These are phyloP conservation scores for Ilex asprella DNA, from an alignment of 257 asterid genomes.

Conservation along the genomic window DNA sequence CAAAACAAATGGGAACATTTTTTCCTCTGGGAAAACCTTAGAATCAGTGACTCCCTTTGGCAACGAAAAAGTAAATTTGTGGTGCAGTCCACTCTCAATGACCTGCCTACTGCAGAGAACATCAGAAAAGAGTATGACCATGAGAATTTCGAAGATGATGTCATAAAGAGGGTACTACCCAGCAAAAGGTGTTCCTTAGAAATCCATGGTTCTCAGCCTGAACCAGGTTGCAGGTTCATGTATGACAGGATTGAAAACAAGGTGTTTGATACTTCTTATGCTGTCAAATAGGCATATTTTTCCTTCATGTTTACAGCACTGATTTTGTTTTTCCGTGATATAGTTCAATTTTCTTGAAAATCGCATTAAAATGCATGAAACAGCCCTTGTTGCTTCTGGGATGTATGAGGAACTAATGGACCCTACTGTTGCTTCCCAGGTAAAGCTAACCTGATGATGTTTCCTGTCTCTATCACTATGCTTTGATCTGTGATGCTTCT, in stretches of 20 bases:
- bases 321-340: conserved; percentile 18
- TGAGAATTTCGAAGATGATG: conserved; percentile 57
- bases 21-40: conserved; percentile 40
- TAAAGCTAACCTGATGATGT: conserved; percentile 6
- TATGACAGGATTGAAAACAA: conserved; percentile 87
- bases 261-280: conserved; percentile 38
- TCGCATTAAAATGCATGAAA: conserved; percentile 44
- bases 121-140: conserved; percentile 37
- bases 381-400: conserved; percentile 55
- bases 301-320: conserved; percentile 13
- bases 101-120: conserved; percentile 28
- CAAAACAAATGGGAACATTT: conserved; percentile 48
- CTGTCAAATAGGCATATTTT: conserved; percentile 7
- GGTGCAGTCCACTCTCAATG: conserved; percentile 69
- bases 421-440: conserved; percentile 96
- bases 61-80: conserved; percentile 76
- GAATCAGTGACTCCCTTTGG: conserved; percentile 83
- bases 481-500: neutral
- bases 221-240: conserved; percentile 93
- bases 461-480: no score
- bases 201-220: conserved; percentile 43
- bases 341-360: conserved; percentile 83
- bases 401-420: conserved; percentile 68
- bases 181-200: conserved; percentile 53
- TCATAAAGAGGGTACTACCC: conserved; percentile 75